These are phyloP conservation scores for Prototheca cutis DNA, from an alignment of 163 green algal species.

Conservation along the genomic window DNA sequence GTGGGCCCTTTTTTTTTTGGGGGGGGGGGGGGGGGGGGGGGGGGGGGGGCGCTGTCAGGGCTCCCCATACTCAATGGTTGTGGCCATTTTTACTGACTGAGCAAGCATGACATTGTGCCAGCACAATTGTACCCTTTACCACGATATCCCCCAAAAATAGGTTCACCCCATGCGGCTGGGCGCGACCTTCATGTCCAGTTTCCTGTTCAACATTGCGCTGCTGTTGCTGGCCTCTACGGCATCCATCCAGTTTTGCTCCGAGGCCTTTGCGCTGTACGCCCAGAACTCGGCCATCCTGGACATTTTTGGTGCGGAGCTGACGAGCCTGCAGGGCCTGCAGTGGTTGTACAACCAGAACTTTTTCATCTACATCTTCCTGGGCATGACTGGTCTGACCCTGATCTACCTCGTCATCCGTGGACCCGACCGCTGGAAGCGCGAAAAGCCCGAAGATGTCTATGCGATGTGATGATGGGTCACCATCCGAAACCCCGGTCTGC, in stretches of 20 bases:
- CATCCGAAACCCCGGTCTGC: background rate
- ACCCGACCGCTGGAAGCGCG: constrained; percentile 34
- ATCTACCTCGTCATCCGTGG: constrained; percentile 34
- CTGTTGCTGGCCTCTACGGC: constrained; percentile 80
- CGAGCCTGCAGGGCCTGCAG: constrained; percentile 55
- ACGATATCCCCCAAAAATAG: too few species aligned
- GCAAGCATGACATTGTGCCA: too few species aligned
- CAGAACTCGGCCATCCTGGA: constrained; percentile 70
- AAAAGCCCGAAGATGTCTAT: constrained; percentile 39
- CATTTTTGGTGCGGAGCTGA: constrained; percentile 54
- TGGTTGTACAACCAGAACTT: constrained; percentile 78
- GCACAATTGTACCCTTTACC: too few species aligned
- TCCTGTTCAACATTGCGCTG: constrained; percentile 93
- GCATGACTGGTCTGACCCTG: constrained; percentile 26
- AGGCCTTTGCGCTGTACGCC: constrained; percentile 85
- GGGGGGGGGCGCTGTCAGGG: too few species aligned
- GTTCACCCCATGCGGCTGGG: constrained; percentile 72
- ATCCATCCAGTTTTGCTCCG: constrained; percentile 86
- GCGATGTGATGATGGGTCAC: background rate
- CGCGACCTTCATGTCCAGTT: constrained; percentile 83
- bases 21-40: too few species aligned
- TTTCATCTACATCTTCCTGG: constrained; percentile 69
- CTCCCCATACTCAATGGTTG: too few species aligned
- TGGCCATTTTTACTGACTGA: too few species aligned
- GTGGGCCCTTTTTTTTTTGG: too few species aligned